Evolutionary conservation across 1,139 yeast genomes (phyloP).

Genomic region (Barnettozyma hawaiiensis): DNA sequence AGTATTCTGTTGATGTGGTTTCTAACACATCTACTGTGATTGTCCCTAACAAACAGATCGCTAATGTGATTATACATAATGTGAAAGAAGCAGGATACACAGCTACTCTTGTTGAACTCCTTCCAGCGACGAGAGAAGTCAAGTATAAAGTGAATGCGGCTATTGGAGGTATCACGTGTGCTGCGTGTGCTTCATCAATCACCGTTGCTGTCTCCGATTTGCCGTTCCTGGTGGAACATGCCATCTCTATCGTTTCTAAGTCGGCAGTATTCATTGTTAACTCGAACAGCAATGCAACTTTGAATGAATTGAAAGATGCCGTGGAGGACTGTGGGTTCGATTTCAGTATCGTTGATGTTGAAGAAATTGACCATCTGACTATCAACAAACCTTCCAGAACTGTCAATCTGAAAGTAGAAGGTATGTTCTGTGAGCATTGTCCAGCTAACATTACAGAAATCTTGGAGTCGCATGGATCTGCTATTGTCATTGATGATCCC

Average conservation of each 20-base stretch:
- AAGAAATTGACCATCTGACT: conserved; percentile 41
- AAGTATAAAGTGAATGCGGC: conserved; percentile 50
- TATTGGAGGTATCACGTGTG: conserved; percentile 72
- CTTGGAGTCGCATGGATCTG: conserved; percentile 49
- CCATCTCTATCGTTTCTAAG: conserved; percentile 54
- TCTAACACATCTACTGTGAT: conserved; percentile 42
- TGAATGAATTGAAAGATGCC: conserved; percentile 39
- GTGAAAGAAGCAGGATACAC: conserved; percentile 54
- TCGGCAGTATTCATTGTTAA: conserved; percentile 55
- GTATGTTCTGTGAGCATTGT: conserved; percentile 70
- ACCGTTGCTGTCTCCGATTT: conserved; percentile 43
- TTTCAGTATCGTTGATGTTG: conserved; percentile 38
- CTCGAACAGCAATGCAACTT: conserved; percentile 27
- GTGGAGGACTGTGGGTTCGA: conserved; percentile 68
- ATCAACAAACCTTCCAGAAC: conserved; percentile 46
- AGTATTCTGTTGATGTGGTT: conserved; percentile 35
- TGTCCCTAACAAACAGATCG: conserved; percentile 45
- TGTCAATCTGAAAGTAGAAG: conserved; percentile 52
- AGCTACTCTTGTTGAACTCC: conserved; percentile 50
- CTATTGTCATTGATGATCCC: conserved; percentile 48
- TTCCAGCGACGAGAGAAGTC: conserved; percentile 46
- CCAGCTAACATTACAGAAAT: conserved; percentile 51
- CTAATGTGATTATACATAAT: conserved; percentile 42
- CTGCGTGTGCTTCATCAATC: conserved; percentile 61
- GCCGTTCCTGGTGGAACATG: conserved; percentile 48